A percentile compares a stretch with the other conserved stretches of the same genome.
These are phyloP conservation scores for Penicillium sclerotiorum DNA, from an alignment of 2,329 filamentous ascomycete species.

Conservation along the genomic window DNA sequence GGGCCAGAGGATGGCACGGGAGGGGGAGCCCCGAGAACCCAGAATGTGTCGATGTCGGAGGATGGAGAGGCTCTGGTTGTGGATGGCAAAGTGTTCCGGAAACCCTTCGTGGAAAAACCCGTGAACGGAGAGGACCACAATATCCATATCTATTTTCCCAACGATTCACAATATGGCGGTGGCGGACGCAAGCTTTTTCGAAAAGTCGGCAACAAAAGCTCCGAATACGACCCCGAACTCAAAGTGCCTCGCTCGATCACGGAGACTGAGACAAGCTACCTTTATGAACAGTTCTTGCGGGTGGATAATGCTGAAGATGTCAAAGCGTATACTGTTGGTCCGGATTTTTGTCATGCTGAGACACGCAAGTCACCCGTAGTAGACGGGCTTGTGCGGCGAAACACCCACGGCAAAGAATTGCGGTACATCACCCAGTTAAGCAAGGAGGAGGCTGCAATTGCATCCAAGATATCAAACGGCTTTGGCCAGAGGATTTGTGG, in stretches of 20 bases:
- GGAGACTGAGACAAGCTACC: conserved; percentile 79
- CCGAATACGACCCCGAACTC: conserved; percentile 82
- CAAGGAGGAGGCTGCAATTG: conserved; percentile 79
- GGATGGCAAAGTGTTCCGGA: conserved; percentile 77
- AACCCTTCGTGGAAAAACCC: conserved; percentile 97
- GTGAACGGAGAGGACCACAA: conserved; percentile 99
- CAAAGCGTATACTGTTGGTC: conserved; percentile 96
- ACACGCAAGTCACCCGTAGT: conserved; percentile 97
- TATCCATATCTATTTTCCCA: conserved; percentile 95
- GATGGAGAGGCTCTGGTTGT: conserved; percentile 86
- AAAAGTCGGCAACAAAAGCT: conserved; percentile 99
- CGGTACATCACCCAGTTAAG: conserved; percentile 88
- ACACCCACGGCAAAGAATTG: conserved; percentile 95
- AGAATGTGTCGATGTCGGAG: conserved; percentile 81
- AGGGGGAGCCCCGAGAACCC: conserved; percentile 58
- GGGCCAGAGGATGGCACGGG: conserved; percentile 69
- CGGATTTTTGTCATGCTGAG: conserved; percentile 91
- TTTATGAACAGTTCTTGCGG: conserved; percentile 96
- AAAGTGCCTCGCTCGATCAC: conserved; percentile 77
- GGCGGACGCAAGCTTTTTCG: conserved; percentile 91
- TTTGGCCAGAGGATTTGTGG: conserved; percentile 96
- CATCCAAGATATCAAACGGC: conserved; percentile 82
- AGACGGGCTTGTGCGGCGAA: conserved; percentile 90
- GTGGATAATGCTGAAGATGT: conserved; percentile 98
- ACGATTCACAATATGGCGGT: conserved; percentile 70